Evolutionary conservation across 2,329 filamentous ascomycete species (phyloP).

Genomic region (Pleomassaria siparia): DNA sequence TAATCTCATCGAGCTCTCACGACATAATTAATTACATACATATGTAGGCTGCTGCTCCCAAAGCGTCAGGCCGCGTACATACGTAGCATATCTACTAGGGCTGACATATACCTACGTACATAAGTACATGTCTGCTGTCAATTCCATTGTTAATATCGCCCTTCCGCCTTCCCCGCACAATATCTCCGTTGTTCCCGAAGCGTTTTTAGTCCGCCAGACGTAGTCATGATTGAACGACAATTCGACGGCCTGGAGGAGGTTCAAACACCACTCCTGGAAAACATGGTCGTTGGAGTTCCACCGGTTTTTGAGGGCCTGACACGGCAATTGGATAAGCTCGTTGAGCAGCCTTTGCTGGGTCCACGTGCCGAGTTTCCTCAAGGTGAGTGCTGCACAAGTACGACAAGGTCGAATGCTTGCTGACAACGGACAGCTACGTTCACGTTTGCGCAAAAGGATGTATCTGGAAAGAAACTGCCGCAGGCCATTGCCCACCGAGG

Average conservation of each 20-base stretch:
- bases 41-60: background rate
- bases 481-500: slow-evolving; percentile 79
- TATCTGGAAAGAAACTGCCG: slow-evolving; percentile 52
- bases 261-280: slow-evolving; percentile 38
- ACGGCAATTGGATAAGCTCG: slow-evolving; percentile 36
- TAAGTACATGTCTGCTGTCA: slow-evolving; percentile 1
- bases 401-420: background rate
- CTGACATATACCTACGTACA: background rate
- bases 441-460: slow-evolving; percentile 37
- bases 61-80: background rate
- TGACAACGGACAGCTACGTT: slow-evolving; percentile 35
- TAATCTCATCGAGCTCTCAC: background rate
- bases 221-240: slow-evolving; percentile 18
- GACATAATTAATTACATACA: too few relatives aligned
- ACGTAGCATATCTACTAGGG: background rate
- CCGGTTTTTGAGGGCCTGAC: slow-evolving; percentile 40
- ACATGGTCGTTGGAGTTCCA: slow-evolving; percentile 40
- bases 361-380: slow-evolving; percentile 32
- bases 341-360: slow-evolving; percentile 37
- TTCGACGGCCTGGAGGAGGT: slow-evolving; percentile 26
- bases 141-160: slow-evolving; percentile 3
- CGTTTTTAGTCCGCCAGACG: slow-evolving; percentile 9
- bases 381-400: slow-evolving; percentile 17
- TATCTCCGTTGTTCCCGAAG: slow-evolving; percentile 8
- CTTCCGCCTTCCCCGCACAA: slow-evolving; percentile 9